Evolutionary conservation across 2,329 filamentous ascomycete genomes (phyloP).

Genomic region (Clonostachys solani): DNA sequence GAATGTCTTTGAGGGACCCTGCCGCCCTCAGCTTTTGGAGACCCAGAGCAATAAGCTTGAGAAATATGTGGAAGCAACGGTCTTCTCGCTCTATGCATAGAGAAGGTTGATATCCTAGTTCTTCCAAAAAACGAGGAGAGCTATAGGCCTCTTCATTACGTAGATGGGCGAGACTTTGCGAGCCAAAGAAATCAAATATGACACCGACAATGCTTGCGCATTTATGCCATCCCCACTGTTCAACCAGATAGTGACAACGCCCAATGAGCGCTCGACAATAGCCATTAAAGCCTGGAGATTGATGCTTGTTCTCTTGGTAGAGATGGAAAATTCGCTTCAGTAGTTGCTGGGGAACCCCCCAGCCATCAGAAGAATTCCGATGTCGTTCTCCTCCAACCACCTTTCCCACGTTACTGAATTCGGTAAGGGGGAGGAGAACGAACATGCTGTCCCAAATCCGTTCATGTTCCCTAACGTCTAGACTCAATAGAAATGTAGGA

Average conservation of each 20-base stretch:
- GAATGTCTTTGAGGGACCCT: slow-evolving; percentile 51
- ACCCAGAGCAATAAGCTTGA: slow-evolving; percentile 58
- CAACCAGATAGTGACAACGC: slow-evolving; percentile 59
- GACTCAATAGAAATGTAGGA: slow-evolving; percentile 22
- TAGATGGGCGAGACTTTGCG: slow-evolving; percentile 55
- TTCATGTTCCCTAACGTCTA: slow-evolving; percentile 47
- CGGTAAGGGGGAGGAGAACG: slow-evolving; percentile 53
- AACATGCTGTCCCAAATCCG: slow-evolving; percentile 55
- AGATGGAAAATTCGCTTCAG: slow-evolving; percentile 53
- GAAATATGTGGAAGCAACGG: slow-evolving; percentile 62
- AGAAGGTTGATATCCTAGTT: slow-evolving; percentile 40
- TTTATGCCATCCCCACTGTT: slow-evolving; percentile 62
- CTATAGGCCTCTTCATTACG: slow-evolving; percentile 60
- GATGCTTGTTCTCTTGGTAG: slow-evolving; percentile 50
- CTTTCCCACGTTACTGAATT: slow-evolving; percentile 53
- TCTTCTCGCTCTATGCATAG: slow-evolving; percentile 50
- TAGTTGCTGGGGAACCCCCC: slow-evolving; percentile 53
- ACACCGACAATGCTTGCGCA: slow-evolving; percentile 53
- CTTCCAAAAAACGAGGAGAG: slow-evolving; percentile 58
- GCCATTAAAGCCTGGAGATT: slow-evolving; percentile 59
- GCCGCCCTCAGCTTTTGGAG: slow-evolving; percentile 45
- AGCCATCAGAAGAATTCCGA: slow-evolving; percentile 43
- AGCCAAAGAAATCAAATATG: slow-evolving; percentile 66
- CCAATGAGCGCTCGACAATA: slow-evolving; percentile 57
- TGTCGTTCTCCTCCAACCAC: slow-evolving; percentile 27